Percentiles rank a stretch among this genome's conserved stretches.
phyloP scores from a whole-genome alignment of 192 early-diverging fungal genomes.

The Coemansia sp. region DNA sequence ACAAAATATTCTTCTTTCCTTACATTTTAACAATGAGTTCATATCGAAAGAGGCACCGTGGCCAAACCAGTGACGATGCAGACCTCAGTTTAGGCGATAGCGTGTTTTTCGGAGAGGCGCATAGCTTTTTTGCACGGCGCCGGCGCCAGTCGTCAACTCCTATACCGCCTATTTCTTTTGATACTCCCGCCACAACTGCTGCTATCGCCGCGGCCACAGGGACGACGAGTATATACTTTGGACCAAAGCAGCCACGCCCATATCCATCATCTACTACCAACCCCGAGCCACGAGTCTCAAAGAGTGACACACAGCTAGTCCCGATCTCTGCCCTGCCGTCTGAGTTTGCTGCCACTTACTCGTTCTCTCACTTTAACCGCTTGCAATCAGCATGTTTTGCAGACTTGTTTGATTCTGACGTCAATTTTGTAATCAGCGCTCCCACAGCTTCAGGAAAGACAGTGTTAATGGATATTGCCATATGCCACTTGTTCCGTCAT shows the following conservation, averaged over 20 bases:
- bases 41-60: neutral
- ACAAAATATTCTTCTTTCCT: neutral
- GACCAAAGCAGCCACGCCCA: neutral
- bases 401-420: constrained; percentile 8
- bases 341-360: constrained; percentile 11
- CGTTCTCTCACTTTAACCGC: constrained; percentile 34
- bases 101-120: neutral
- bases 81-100: neutral
- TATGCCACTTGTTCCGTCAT: constrained; percentile 16
- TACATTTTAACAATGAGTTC: neutral
- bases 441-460: constrained; percentile 75
- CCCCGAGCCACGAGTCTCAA: neutral
- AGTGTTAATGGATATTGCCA: constrained; percentile 59
- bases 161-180: neutral
- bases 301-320: neutral
- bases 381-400: constrained; percentile 30
- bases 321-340: constrained; percentile 8
- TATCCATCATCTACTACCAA: neutral
- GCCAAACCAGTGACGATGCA: neutral
- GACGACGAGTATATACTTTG: constrained; percentile 11
- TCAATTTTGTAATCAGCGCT: constrained; percentile 45
- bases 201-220: neutral
- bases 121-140: neutral
- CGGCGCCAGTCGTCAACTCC: neutral
- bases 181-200: neutral